Evolutionary conservation across 163 green algal species (phyloP).

Genomic region (Botryococcus braunii): DNA sequence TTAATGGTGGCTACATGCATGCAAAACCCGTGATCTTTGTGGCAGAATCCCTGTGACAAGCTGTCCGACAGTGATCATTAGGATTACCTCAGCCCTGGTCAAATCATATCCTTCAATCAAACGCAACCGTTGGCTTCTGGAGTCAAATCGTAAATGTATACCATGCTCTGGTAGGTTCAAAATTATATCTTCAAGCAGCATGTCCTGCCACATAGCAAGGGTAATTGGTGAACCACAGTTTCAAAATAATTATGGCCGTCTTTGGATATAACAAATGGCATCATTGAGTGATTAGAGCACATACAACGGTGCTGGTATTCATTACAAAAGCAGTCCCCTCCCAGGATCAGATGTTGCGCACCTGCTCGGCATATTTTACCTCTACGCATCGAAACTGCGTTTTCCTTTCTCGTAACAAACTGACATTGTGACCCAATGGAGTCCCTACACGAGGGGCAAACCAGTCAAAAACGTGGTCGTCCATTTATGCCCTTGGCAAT

Average conservation of each 20-base stretch:
- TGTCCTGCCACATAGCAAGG: too few relatives aligned
- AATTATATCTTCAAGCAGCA: conserved; percentile 25
- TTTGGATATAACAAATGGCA: background rate
- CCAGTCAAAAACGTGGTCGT: too few relatives aligned
- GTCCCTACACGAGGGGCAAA: conserved; percentile 13
- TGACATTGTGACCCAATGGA: conserved; percentile 2
- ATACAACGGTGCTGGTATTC: background rate
- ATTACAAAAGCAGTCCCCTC: too few relatives aligned
- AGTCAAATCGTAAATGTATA: conserved; percentile 49
- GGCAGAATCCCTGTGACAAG: too few relatives aligned
- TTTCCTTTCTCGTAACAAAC: background rate
- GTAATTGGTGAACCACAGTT: background rate
- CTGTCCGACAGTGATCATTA: background rate
- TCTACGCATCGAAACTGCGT: conserved; percentile 18
- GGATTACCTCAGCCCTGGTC: conserved; percentile 28
- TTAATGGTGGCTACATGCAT: background rate
- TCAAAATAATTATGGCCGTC: background rate
- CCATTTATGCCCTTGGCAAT: too few relatives aligned
- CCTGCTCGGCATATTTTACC: conserved; percentile 22
- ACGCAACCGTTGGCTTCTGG: conserved; percentile 31
- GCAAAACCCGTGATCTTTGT: background rate
- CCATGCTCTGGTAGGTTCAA: conserved; percentile 43
- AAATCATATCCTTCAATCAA: conserved; percentile 46
- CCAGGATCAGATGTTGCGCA: conserved; percentile 1
- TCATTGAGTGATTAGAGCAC: background rate